Base-by-base conservation (phyloP, 2,329 filamentous ascomycete species). In the Albifimbria verrucaria region DNA sequence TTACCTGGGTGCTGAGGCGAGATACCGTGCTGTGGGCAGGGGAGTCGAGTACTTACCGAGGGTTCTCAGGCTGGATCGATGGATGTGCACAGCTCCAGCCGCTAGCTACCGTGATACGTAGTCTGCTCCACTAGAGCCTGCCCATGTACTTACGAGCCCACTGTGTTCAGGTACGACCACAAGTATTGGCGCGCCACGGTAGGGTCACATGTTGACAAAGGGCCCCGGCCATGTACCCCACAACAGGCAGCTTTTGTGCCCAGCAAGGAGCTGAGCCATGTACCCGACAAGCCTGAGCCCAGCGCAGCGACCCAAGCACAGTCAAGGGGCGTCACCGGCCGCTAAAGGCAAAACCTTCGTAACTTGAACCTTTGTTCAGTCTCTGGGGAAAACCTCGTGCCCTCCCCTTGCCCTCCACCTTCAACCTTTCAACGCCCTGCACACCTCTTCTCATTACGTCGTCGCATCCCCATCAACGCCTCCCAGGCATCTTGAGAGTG, bases 331-430 rank as follows among this genome's bases (percentile, higher is more conserved):
- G 62, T 66, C 64, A 65, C 63, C 57, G 60, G 55, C 59, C 65
- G 63, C 64, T 67, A 65, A 62, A 62, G 64, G 64, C 68, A 71
- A 71, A 70, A 67, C 65, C 66, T 68, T 69, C 62, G 66, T 68
- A 65, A 67, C 67, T 64, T 63, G 59, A 65, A 56, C 64, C 65
- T 64, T 61, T 68, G 63, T 63, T 68, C 65, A 66, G 59, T 64
- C 60, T 68, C 66, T 63, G 64, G 68, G 66, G 65, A 69, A 71
- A 69, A 69, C 65, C 66, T 68, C 65, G 67, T 65, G 65, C 62
- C 61, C 61, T 60, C 61, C 62, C 65, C 65, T 64, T 65, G 58
- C 63, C 58, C 61, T 57, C 57, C 54, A 55, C 55, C 57, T 59
- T 55, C 45, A 52, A 53, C 54, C 49, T 53, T 41, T 58, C 52